Base-by-base conservation (phyloP, 169 alveolate genomes). In the Neospora caninum region DNA sequence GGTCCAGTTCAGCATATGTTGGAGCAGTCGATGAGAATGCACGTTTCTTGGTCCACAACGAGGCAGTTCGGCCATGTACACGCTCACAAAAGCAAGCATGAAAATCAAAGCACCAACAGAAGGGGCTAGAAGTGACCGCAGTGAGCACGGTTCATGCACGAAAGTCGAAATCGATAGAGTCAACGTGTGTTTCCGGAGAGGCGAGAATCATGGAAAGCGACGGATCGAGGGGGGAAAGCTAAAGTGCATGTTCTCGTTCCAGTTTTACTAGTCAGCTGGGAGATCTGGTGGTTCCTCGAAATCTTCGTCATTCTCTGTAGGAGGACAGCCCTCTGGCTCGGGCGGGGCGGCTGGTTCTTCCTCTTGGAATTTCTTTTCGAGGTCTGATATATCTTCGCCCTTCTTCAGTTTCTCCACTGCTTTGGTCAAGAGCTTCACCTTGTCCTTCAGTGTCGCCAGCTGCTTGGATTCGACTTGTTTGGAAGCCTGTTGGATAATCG, bases 401-500 rank as follows among this genome's bases (percentile, higher is more conserved):
- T 41, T 78, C 91, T 92, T 92, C n/a, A 84, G 80, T 39, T 78
- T 80, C n/a, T 92, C 94, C 18, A 92, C 34, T 6, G 53, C 70
- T 10, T 36, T 10, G 69, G 39, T 78, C 70, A 92, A 41, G 18
- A 18, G 7, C 82, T 92, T 80, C 22, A 93, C 78, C 58, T 80
- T 94, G 49, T 88, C 80, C 31, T 89, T 93, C 80, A 95, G 38
- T n/a, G 45, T n/a, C n/a, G 93, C 80, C 58, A 93, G 38, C 91
- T 95, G 95, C 92, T 93, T 95, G 25, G 93, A 70, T 88, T 95
- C 96, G n/a, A 97, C 96, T 80, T 97, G 96, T 78, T 96, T 97
- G 86, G 94, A 92, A 7, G 98, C 97, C 87, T 95, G 91, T 6
- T 45, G 41, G 36, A n/a, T n/a, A n/a, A n/a, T n/a, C n/a, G n/a